Evolutionary conservation across 2,329 filamentous ascomycete species (phyloP), one percentile per base, ranked within the genome.

Genomic region (Whalleya microplaca): DNA sequence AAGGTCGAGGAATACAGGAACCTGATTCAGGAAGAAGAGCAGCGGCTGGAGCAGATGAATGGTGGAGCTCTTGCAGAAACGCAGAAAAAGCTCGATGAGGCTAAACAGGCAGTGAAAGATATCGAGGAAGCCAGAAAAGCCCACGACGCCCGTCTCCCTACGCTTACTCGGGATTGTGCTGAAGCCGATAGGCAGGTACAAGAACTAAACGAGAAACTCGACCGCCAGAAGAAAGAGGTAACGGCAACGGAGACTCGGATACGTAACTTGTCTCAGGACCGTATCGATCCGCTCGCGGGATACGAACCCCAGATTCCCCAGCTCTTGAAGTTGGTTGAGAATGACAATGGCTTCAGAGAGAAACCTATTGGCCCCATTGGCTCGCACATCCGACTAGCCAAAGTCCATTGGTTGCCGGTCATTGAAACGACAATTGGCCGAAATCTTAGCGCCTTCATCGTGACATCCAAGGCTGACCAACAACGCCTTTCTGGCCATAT

Each of bases 361-460:
- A 87, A 83, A 59, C 95, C 95, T 2, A 79, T 98, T 32, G 95
- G 95, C 0, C 95, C 95, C 0, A 78, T 98, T 14, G 95, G 93
- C 27, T 78, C 86, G 21, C 84, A 95, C 67, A 81, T 99, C 49
- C 87, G 86, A 63, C 77, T 99, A 21, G 76, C 86, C 37, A 87
- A 94, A 63, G 89, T 91, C 1, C 82, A 91, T 65, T 99, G 95
- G 95, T 89, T 88, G 1, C 83, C 84, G 0, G 86, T 96, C 43
- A 73, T 99, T 14, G 95, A 99, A 70, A 89, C 83, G 60, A 84
- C 84, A 1, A 81, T 96, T 45, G 91, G 91, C n/a, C 74, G 73
- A 2, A 79, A 77, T 0, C 76, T 98, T 29, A 89, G 86, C 59
- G 86, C 84, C 1, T 99, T 98, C 68, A 84, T 96, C 48, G 93